These are phyloP conservation scores for Acidiella bohemica DNA, from an alignment of 495 filamentous ascomycete species.

Conservation along the genomic window DNA sequence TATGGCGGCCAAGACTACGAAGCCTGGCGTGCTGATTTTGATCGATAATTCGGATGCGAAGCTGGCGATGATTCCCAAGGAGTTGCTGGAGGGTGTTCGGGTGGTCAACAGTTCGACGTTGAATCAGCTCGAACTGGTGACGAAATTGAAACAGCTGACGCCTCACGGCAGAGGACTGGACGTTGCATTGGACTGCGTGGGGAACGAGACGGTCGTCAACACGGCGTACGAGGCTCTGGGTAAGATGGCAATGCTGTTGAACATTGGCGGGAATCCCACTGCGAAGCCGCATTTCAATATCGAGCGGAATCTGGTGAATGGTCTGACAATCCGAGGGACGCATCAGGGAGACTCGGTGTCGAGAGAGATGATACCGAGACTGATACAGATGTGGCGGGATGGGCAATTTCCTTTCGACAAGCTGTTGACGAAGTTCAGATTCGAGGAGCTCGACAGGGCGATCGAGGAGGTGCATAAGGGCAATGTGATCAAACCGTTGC, in stretches of 20 bases:
- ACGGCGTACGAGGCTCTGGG: conserved; percentile 2
- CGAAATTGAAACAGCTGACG: conserved; percentile 4
- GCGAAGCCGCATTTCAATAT: conserved; percentile 2
- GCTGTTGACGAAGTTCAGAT: conserved; percentile 8
- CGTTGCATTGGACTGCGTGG: conserved; percentile 12
- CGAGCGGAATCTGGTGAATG: conserved; percentile 9
- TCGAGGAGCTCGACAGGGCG: conserved; percentile 11
- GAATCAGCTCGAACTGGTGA: conserved; percentile 4
- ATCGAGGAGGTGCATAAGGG: conserved; percentile 7
- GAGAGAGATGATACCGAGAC: conserved; percentile 8
- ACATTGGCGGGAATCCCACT: conserved; percentile 3
- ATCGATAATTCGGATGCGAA: conserved; percentile 11
- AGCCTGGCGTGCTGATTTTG: conserved; percentile 2
- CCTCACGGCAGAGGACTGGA: conserved; percentile 8
- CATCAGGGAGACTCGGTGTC: conserved; percentile 16
- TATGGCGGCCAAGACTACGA: conserved; percentile 6
- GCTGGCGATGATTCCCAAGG: conserved; percentile 12
- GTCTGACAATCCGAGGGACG: conserved; percentile 9
- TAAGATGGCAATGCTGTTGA: conserved; percentile 9
- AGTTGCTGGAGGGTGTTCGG: conserved; percentile 3
- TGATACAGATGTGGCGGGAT: conserved; percentile 13
- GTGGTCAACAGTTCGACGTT: conserved; percentile 1
- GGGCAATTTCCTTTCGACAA: conserved; percentile 13
- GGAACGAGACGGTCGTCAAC: conserved; percentile 3
- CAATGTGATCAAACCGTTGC: conserved; percentile 14